Conservation (phyloP, 2,329 filamentous ascomycete genomes). For the Talaromyces sp. region DNA sequence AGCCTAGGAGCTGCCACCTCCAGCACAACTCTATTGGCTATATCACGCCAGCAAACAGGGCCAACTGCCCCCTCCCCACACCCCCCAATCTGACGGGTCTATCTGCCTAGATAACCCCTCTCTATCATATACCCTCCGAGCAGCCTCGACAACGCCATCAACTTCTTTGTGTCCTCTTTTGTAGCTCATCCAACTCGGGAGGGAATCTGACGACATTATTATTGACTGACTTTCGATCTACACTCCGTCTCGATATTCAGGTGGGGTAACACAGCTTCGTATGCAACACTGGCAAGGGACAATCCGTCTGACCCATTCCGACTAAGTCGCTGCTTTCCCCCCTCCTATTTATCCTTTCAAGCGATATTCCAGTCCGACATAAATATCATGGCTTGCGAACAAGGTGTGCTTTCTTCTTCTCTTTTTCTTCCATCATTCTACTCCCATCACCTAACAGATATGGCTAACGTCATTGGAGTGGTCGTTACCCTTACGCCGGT, state of each 20-base stretch:
- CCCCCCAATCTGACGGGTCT: neutral
- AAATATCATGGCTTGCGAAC: constrained; percentile 15
- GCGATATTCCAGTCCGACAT: neutral
- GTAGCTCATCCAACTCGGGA: neutral
- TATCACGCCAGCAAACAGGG: constrained; percentile 8
- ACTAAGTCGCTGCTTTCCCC: neutral
- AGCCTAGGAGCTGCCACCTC: constrained; percentile 2
- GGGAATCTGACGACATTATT: neutral
- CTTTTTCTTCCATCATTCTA: neutral
- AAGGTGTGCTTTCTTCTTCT: constrained; percentile 14
- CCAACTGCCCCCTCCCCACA: neutral
- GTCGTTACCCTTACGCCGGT: constrained; percentile 33
- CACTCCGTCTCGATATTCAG: neutral
- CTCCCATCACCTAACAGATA: neutral
- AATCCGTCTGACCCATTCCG: neutral
- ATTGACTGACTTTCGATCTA: neutral
- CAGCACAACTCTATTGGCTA: neutral
- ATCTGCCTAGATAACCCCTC: constrained; percentile 12
- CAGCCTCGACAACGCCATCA: neutral
- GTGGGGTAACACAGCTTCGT: constrained; percentile 5
- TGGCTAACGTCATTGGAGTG: constrained; percentile 24
- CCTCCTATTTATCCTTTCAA: neutral
- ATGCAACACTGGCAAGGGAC: neutral
- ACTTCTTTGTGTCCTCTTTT: neutral
- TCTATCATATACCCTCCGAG: neutral